Base-by-base conservation (phyloP, 1,284 basidiomycete species). In the Tilletia horrida region DNA sequence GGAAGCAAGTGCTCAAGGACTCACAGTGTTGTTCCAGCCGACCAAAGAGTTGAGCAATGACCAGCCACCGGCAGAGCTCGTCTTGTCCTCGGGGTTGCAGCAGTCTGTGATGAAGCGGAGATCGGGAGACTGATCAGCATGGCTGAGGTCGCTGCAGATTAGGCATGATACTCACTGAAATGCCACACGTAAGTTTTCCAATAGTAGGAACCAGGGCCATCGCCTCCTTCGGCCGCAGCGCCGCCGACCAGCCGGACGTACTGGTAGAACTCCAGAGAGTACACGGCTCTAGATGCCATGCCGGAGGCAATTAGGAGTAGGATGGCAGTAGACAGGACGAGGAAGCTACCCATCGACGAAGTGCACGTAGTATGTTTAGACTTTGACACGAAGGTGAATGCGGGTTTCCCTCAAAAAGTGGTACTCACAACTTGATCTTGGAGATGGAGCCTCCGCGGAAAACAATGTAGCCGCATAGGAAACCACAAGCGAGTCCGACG, bases 81-180 rank as follows among this genome's bases (percentile, higher is more conserved):
- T 73, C 71, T 77, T 69, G 67, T 74, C 66, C 62, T 89, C 90
- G 0, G 83, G 94, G 74, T 88, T 91, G 64, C 88, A 94, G 72
- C 92, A 91, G 82, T 94, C 93, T 83, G 93, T 91, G 91, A n/a
- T 42, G 92, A 94, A 14, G n/a, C n/a, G n/a, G n/a, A n/a, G n/a
- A n/a, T n/a, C n/a, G n/a, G n/a, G n/a, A n/a, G n/a, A n/a, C n/a
- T n/a, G n/a, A n/a, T n/a, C n/a, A n/a, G n/a, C n/a, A n/a, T n/a
- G n/a, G n/a, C n/a, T n/a, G n/a, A n/a, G n/a, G n/a, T n/a, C n/a
- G 35, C 35, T 40, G 35, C 35, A 71, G 91, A 93, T n/a, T 47
- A 23, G 23, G n/a, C 31, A 59, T 21, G 14, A 31, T 8, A 50
- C 52, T 21, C 21, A 59, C 55, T 59, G 55, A 59, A 59, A n/a